Evolutionary conservation across 768 basidiomycete species (phyloP).

Genomic region (Cantharellus anzutake): DNA sequence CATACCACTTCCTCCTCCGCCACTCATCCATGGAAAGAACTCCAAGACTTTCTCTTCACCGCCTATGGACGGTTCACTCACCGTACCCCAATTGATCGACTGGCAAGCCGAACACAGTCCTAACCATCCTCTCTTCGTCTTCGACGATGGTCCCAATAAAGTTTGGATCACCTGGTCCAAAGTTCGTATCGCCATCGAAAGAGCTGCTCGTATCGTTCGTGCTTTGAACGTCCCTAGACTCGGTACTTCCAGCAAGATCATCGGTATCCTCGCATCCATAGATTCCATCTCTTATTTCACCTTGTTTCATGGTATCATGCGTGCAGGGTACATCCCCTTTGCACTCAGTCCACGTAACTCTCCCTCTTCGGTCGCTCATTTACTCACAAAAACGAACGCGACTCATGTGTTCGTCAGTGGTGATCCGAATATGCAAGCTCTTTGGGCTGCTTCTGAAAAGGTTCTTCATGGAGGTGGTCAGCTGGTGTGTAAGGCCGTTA

Average conservation of each 20-base stretch:
- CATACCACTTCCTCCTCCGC: not conserved
- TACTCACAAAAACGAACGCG: constrained; percentile 14
- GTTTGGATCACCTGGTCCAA: constrained; percentile 9
- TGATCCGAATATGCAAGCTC: not conserved
- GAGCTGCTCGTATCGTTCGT: constrained; percentile 1
- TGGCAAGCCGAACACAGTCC: constrained; percentile 15
- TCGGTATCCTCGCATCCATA: constrained; percentile 9
- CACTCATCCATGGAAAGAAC: constrained; percentile 14
- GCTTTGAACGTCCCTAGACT: not conserved
- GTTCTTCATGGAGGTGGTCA: not conserved
- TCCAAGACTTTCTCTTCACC: constrained; percentile 20
- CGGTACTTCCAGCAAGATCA: not conserved
- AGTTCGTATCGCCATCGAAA: constrained; percentile 6
- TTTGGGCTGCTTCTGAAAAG: not conserved
- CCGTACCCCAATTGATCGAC: constrained; percentile 20
- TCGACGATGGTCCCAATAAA: constrained; percentile 8
- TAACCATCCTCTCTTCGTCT: constrained; percentile 19
- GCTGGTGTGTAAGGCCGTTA: not conserved
- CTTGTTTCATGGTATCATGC: constrained; percentile 8
- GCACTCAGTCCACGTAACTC: constrained; percentile 21
- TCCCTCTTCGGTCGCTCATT: constrained; percentile 18
- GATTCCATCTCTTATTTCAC: constrained; percentile 15
- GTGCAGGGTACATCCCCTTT: constrained; percentile 14
- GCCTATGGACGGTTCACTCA: constrained; percentile 18
- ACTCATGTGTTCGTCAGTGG: constrained; percentile 13